phyloP scores from a whole-genome alignment of 805 yeast species.

The Candida oleophila region DNA sequence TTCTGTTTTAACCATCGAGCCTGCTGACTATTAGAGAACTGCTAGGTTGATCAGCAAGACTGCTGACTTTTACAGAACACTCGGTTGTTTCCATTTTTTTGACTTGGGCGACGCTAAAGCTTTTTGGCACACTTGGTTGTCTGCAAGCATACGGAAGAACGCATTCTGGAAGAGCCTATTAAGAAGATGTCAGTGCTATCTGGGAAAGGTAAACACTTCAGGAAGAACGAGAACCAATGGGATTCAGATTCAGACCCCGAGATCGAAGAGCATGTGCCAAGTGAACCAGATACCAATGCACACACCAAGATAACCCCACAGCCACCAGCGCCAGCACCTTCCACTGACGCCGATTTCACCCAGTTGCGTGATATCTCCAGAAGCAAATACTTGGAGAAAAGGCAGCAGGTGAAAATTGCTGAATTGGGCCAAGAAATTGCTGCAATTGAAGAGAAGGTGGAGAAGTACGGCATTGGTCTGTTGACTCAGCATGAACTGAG shows the following conservation, averaged over 20 bases:
- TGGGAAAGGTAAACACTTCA: conserved; percentile 16
- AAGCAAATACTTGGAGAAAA: conserved; percentile 18
- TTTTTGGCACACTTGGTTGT: no score
- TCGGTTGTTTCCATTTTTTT: no score
- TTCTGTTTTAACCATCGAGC: no score
- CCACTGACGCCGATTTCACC: conserved; percentile 6
- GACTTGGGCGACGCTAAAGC: no score
- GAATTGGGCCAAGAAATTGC: conserved; percentile 17
- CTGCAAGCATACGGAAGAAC: no score
- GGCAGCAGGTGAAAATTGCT: conserved; percentile 18
- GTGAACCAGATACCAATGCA: conserved; percentile 3
- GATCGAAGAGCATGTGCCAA: background rate
- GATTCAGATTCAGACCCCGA: conserved; percentile 8
- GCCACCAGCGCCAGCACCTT: background rate
- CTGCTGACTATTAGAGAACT: no score
- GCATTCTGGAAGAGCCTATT: no score
- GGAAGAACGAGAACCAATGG: conserved; percentile 16
- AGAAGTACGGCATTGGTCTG: background rate
- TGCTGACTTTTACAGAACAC: no score
- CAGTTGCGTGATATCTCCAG: conserved; percentile 16
- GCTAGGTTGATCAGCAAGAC: no score
- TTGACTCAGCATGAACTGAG: conserved; percentile 12
- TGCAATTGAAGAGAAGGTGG: conserved; percentile 6
- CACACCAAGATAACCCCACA: background rate
- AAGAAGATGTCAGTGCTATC: conserved; percentile 9